phyloP scores from a whole-genome alignment of 225 moss, liverwort and hornwort genomes.

The Takakia lepidozioides region DNA sequence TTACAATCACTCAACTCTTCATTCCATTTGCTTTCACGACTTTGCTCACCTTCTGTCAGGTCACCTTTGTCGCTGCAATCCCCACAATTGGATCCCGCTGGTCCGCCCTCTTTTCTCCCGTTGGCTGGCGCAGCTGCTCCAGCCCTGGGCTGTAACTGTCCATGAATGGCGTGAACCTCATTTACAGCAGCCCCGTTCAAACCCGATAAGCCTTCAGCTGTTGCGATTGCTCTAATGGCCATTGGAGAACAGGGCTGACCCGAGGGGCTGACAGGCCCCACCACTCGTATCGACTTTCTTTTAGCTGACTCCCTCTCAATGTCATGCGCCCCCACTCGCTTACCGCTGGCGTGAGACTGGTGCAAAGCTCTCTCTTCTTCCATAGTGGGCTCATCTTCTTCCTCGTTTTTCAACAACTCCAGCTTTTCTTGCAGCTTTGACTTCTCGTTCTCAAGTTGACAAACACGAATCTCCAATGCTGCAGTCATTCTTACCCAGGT shows the following conservation, averaged over 20 bases:
- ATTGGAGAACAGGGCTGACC: slow-evolving; percentile 12
- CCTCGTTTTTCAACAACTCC: slow-evolving; percentile 1
- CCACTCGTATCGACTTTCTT: too few relatives aligned
- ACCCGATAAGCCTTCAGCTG: too few relatives aligned
- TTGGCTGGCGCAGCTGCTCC: too few relatives aligned
- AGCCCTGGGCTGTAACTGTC: slow-evolving; percentile 13
- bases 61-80: slow-evolving; percentile 20
- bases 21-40: slow-evolving; percentile 1
- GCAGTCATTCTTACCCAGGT: slow-evolving; percentile 31
- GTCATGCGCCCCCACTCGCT: too few relatives aligned
- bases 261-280: slow-evolving; percentile 9
- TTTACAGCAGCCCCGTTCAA: too few relatives aligned
- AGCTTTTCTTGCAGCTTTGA: slow-evolving; percentile 4
- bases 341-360: too few relatives aligned
- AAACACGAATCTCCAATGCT: slow-evolving; percentile 18
- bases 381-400: slow-evolving; percentile 13
- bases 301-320: too few relatives aligned
- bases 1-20: too few relatives aligned
- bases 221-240: slow-evolving; percentile 1
- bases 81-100: slow-evolving; percentile 12
- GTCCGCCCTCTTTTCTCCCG: slow-evolving; percentile 8
- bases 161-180: too few relatives aligned
- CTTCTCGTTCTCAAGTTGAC: slow-evolving; percentile 7
- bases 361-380: slow-evolving; percentile 16
- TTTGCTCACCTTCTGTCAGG: neutral